A percentile compares a stretch with the other conserved stretches of the same genome.
Evolutionary conservation across 345 rosid genomes (phyloP).

Genomic region (Mangifera indica): DNA sequence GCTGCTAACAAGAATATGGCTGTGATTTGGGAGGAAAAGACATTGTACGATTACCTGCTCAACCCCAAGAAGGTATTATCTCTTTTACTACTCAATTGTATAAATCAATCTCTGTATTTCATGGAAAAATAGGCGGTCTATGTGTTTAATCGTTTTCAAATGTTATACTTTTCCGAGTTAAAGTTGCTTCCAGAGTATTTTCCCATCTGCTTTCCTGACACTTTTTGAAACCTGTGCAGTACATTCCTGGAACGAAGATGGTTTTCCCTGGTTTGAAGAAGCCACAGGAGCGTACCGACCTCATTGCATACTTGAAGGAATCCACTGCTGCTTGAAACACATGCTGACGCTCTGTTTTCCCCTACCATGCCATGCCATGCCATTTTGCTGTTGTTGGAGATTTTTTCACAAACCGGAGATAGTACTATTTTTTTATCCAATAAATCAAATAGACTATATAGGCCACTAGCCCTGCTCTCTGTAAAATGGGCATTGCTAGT

Average conservation of each 20-base stretch:
- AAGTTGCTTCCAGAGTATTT: too few relatives aligned
- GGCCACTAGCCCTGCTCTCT: conserved; percentile 22
- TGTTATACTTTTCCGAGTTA: too few relatives aligned
- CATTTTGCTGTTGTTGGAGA: conserved; percentile 25
- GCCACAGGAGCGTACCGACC: conserved; percentile 90
- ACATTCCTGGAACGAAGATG: conserved; percentile 98
- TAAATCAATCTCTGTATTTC: too few relatives aligned
- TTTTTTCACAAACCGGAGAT: conserved; percentile 15
- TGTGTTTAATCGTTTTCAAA: neutral
- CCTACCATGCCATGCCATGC: neutral
- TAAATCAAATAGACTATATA: conserved; percentile 22
- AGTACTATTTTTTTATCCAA: conserved; percentile 28
- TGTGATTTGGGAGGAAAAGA: conserved; percentile 79
- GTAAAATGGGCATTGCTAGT: conserved; percentile 20
- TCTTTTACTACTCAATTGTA: too few relatives aligned
- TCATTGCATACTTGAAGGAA: conserved; percentile 86
- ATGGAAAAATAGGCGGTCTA: too few relatives aligned
- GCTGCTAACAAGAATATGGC: conserved; percentile 90
- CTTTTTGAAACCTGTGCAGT: conserved; percentile 42
- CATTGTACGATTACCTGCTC: conserved; percentile 79
- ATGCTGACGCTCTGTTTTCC: neutral
- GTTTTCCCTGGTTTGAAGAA: conserved; percentile 97
- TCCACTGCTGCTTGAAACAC: conserved; percentile 47
- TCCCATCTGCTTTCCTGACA: too few relatives aligned
- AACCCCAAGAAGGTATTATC: conserved; percentile 78